These are phyloP conservation scores for Mallotus repandus DNA, from an alignment of 441 rosid species.

Conservation along the genomic window DNA sequence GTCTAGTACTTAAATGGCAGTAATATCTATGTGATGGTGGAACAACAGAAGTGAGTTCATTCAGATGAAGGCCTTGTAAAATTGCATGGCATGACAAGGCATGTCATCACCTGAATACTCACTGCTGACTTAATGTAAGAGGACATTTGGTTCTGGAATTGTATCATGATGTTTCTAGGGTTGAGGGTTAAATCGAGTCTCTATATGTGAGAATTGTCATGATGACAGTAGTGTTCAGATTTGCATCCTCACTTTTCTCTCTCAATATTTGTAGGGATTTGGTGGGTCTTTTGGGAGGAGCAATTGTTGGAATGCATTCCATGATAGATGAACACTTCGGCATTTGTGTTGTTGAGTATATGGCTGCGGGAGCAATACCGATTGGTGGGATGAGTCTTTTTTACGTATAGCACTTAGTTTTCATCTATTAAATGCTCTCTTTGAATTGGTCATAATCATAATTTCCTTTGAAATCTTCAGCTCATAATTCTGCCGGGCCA, in stretches of 20 bases:
- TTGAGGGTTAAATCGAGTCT: not conserved
- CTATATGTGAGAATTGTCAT: not conserved
- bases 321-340: conserved; percentile 95
- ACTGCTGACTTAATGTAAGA: not conserved
- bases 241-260: not conserved
- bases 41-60: not conserved
- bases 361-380: conserved; percentile 96
- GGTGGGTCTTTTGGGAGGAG: conserved; percentile 63
- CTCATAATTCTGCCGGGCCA: conserved; percentile 93
- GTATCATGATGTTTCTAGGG: not conserved
- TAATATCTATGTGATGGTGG: not conserved
- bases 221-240: not conserved
- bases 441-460: conserved; percentile 8
- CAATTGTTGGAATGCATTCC: conserved; percentile 78
- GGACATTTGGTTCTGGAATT: not conserved
- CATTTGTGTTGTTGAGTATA: conserved; percentile 85
- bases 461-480: conserved; percentile 32
- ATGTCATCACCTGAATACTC: not conserved
- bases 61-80: not conserved
- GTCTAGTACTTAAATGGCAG: not conserved
- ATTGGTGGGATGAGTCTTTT: conserved; percentile 45
- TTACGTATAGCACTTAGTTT: not conserved
- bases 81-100: too few relatives aligned
- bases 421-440: not conserved
- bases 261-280: conserved; percentile 56